A percentile compares a stretch with the other conserved stretches of the same genome.
phyloP scores from a whole-genome alignment of 805 yeast species.

The Hanseniaspora pseudoguilliermondii region DNA sequence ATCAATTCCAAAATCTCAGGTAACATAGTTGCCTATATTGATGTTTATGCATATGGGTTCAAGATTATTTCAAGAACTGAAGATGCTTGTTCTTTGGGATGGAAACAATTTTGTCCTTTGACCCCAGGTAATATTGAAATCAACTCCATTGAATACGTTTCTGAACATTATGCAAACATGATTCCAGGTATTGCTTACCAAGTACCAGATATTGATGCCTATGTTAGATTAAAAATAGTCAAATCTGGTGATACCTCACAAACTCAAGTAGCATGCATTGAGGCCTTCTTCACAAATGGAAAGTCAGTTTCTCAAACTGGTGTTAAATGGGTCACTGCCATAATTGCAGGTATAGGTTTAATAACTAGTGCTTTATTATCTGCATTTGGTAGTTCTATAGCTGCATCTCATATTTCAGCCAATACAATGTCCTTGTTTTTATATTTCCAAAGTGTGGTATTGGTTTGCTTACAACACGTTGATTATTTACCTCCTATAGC shows the following conservation, averaged over 20 bases:
- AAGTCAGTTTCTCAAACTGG: constrained; percentile 69
- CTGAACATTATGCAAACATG: constrained; percentile 35
- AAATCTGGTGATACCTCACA: constrained; percentile 29
- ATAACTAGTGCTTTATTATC: constrained; percentile 70
- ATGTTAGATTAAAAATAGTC: constrained; percentile 42
- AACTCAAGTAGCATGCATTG: constrained; percentile 55
- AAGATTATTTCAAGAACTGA: constrained; percentile 44
- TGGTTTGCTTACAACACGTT: constrained; percentile 73
- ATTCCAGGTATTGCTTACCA: constrained; percentile 78
- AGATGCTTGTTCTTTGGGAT: constrained; percentile 48
- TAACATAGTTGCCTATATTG: constrained; percentile 53
- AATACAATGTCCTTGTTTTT: constrained; percentile 71
- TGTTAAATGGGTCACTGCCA: constrained; percentile 89
- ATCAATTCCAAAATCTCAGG: constrained; percentile 57
- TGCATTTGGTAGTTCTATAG: constrained; percentile 73
- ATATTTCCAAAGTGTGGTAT: constrained; percentile 80
- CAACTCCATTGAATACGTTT: constrained; percentile 52
- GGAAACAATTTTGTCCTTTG: constrained; percentile 86
- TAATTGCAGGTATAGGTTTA: constrained; percentile 77
- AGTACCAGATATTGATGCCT: constrained; percentile 80
- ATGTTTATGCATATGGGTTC: constrained; percentile 80
- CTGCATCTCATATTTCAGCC: constrained; percentile 81
- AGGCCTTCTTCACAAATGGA: constrained; percentile 61
- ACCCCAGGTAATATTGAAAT: constrained; percentile 71
- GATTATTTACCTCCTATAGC: constrained; percentile 86